These are phyloP conservation scores for Saturnispora sekii DNA, from an alignment of 805 yeast species.

Conservation along the genomic window DNA sequence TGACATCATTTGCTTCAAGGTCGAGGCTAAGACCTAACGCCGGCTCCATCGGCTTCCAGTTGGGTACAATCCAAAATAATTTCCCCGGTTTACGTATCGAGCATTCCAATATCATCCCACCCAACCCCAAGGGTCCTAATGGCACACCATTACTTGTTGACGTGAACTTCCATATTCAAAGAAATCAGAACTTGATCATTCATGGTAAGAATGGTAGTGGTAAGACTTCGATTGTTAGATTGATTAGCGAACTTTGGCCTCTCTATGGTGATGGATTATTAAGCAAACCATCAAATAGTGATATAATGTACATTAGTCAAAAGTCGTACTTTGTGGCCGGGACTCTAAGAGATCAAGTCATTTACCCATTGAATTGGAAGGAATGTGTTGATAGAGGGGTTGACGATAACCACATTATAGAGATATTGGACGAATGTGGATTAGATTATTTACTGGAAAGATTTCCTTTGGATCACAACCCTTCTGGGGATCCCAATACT, in stretches of 20 bases:
- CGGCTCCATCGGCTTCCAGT: conserved; percentile 5
- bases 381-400: conserved; percentile 68
- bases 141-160: conserved; percentile 55
- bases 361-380: conserved; percentile 71
- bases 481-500: conserved; percentile 13
- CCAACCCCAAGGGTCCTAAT: conserved; percentile 47
- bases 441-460: conserved; percentile 72
- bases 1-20: conserved; percentile 26
- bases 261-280: conserved; percentile 64
- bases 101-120: conserved; percentile 72
- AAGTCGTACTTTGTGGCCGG: conserved; percentile 75
- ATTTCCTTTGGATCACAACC: conserved; percentile 40
- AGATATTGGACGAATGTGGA: conserved; percentile 64
- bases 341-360: conserved; percentile 81
- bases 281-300: conserved; percentile 63
- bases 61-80: conserved; percentile 70
- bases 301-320: conserved; percentile 75
- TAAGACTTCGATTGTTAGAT: conserved; percentile 74
- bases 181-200: conserved; percentile 63
- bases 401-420: conserved; percentile 59
- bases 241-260: conserved; percentile 89
- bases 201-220: conserved; percentile 88
- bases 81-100: conserved; percentile 78
- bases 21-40: conserved; percentile 14
- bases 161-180: conserved; percentile 50